Percentiles rank a stretch among this genome's conserved stretches.
Evolutionary conservation across 305 asterid species (phyloP).

Genomic region (Fraxinus sp.): DNA sequence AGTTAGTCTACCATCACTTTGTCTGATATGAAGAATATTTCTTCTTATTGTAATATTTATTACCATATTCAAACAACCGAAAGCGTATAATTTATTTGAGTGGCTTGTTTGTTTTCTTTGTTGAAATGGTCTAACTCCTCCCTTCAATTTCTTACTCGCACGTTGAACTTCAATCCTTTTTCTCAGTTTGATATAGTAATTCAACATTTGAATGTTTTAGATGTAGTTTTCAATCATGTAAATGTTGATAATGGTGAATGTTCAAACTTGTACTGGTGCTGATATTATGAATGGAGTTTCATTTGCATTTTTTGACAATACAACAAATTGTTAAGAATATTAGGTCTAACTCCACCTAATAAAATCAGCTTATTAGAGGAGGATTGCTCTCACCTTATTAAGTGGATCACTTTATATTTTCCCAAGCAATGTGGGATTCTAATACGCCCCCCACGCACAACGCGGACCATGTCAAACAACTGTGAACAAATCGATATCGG

Average conservation of each 20-base stretch:
- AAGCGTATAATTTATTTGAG: not conserved
- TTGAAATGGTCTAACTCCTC: not conserved
- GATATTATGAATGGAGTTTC: not conserved
- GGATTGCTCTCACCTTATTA: too few relatives aligned
- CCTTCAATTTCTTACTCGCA: not conserved
- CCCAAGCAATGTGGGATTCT: too few relatives aligned
- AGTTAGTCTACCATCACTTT: not conserved
- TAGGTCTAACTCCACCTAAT: too few relatives aligned
- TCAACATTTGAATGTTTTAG: not conserved
- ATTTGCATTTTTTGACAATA: not conserved
- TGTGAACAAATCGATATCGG: too few relatives aligned
- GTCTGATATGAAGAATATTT: not conserved
- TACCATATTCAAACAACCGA: not conserved
- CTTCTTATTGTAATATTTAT: not conserved
- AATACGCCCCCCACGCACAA: too few relatives aligned
- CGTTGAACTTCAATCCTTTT: not conserved
- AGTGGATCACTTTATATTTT: too few relatives aligned
- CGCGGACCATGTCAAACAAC: too few relatives aligned
- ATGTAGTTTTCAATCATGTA: not conserved
- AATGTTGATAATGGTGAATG: not conserved
- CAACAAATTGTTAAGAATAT: not conserved
- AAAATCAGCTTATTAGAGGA: too few relatives aligned
- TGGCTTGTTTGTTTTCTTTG: not conserved
- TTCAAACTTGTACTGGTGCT: not conserved
- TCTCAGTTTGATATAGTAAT: not conserved